These are phyloP conservation scores for Scutellaria minor DNA, from an alignment of 257 asterid species.

Conservation along the genomic window DNA sequence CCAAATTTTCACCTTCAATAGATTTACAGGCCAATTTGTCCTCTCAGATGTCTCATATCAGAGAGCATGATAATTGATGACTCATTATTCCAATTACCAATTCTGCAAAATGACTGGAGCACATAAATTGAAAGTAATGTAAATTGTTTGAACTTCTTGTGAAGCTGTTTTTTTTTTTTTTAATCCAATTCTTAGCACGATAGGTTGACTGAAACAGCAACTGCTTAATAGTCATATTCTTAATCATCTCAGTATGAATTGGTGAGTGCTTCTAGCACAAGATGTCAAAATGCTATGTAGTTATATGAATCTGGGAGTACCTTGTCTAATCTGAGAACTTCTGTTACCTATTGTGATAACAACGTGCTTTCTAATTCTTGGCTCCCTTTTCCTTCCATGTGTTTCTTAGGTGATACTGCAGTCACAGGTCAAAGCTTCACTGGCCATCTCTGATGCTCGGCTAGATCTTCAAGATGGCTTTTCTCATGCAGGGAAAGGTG, in stretches of 20 bases:
- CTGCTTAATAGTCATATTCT: not conserved
- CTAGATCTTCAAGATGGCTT: constrained; percentile 96
- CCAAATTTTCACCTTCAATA: constrained; percentile 7
- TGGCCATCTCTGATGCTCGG: constrained; percentile 83
- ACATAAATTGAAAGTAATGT: not conserved
- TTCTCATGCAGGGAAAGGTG: constrained; percentile 72
- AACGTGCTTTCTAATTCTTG: constrained; percentile 28
- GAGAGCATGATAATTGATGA: not conserved
- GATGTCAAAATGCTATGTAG: not conserved
- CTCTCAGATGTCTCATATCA: not conserved
- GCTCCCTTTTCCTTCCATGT: constrained; percentile 22
- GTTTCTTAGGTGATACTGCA: constrained; percentile 76
- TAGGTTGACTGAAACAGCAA: not conserved
- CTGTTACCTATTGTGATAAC: not conserved
- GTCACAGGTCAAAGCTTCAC: constrained; percentile 93
- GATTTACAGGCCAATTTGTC: constrained; percentile 10
- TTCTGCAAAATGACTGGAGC: constrained; percentile 11
- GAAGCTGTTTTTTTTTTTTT: not conserved
- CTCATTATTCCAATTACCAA: not conserved
- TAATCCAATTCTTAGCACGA: not conserved
- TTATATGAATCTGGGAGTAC: constrained; percentile 4
- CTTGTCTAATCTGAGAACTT: constrained; percentile 7
- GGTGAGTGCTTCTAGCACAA: constrained; percentile 14
- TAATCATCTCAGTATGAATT: constrained; percentile 11
- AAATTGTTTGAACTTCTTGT: constrained; percentile 4